Conservation (phyloP, 768 basidiomycete genomes). For the Mycena floridula region DNA sequence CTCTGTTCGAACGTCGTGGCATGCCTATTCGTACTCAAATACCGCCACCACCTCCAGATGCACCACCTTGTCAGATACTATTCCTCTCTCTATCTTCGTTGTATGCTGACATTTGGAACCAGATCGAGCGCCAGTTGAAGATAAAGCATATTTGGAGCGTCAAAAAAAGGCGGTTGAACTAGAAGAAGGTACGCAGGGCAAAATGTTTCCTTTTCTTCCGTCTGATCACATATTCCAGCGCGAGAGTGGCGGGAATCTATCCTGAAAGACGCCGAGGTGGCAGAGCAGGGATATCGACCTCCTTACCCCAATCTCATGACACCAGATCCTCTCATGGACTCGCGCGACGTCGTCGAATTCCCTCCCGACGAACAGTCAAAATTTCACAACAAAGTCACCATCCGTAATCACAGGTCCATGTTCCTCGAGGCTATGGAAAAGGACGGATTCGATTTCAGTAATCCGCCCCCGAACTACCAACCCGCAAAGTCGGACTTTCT, state of each 20-base stretch:
- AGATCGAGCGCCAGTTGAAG: no score
- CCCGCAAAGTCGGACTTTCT: slow-evolving; percentile 16
- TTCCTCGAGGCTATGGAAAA: slow-evolving; percentile 37
- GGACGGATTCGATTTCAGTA: slow-evolving; percentile 24
- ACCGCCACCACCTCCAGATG: not conserved
- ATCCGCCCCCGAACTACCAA: slow-evolving; percentile 8
- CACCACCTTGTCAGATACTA: not conserved
- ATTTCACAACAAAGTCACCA: slow-evolving; percentile 54
- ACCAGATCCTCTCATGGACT: slow-evolving; percentile 56
- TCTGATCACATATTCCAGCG: no score
- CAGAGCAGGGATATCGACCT: no score
- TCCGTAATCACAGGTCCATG: slow-evolving; percentile 70
- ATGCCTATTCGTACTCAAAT: not conserved
- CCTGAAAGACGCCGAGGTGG: no score
- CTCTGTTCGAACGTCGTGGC: not conserved
- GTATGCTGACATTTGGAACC: no score
- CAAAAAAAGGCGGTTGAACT: no score
- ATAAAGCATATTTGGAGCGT: no score
- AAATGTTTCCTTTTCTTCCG: no score
- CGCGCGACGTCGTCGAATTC: slow-evolving; percentile 46
- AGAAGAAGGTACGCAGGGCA: no score
- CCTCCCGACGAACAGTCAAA: slow-evolving; percentile 46
- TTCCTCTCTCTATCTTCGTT: no score
- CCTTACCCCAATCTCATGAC: slow-evolving; percentile 63
- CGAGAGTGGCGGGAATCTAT: no score